Base-by-base conservation (phyloP, 305 asterid genomes). In the Plantago coronopus region DNA sequence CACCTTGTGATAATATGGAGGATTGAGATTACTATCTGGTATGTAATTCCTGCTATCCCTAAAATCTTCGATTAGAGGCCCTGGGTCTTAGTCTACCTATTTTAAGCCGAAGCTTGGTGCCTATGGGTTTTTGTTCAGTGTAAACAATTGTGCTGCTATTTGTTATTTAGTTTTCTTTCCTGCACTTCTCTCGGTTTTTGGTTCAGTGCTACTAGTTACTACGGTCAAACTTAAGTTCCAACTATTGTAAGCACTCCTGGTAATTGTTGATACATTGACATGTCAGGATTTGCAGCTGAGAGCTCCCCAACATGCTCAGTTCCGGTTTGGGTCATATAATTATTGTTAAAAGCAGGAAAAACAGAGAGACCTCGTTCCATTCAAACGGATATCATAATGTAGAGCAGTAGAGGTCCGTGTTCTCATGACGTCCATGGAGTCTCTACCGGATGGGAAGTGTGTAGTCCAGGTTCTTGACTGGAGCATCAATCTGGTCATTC, bases 1-100 rank as follows among this genome's bases (percentile, higher is more conserved):
- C 69, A 79, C 80, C 23, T 76, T 79, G 69, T 79, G 82, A 82
- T 62, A 13, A 21, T 46, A 68, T 45, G 47, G 34, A 18, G 11
- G 27, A 59, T 56, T 48, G 12, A 31, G 23, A 19, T 16, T 44
- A 9, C 13, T 46, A 47, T 66, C 69, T 25, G 72, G 86, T 73
- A 14, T 42, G 72, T 68, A 29, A 19, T 57, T 17, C 45, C 55
- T 54, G 19, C 45, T 40, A 29, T 42, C 54, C 40, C 2, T 14
- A 21, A 40, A 20, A 13, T 8, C 29, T 17, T 31, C 10, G 3
- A 1, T 8, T 38, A 2, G 42, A 10, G 13, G 10, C 11, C 7
- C 8, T 8, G 42, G 42, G 7, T 7, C 42, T 7, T 34, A 34
- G 42, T 0, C 12, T 34, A 34, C 8, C 42, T 27, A 34, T 34